phyloP scores from a whole-genome alignment of 768 basidiomycete genomes.

The Russula emetica region DNA sequence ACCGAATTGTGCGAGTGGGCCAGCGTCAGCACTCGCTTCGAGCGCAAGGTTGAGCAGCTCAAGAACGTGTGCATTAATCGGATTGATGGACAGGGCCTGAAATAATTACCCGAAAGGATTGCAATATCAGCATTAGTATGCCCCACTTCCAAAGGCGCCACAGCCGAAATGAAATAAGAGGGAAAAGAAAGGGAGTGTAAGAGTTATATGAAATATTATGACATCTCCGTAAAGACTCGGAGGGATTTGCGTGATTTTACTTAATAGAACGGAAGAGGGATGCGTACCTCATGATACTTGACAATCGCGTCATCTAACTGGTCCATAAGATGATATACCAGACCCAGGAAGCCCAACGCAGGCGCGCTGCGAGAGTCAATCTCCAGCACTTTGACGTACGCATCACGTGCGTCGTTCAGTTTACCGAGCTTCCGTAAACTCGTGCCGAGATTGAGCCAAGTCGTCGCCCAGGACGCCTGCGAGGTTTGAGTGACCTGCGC shows the following conservation, averaged over 20 bases:
- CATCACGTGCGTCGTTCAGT: slow-evolving; percentile 58
- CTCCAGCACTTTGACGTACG: slow-evolving; percentile 77
- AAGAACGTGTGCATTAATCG: slow-evolving; percentile 74
- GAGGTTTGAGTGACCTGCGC: slow-evolving; percentile 84
- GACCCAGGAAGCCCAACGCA: slow-evolving; percentile 85
- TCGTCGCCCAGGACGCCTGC: slow-evolving; percentile 80
- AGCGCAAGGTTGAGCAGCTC: slow-evolving; percentile 80
- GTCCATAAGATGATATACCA: slow-evolving; percentile 74
- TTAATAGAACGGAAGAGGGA: background rate
- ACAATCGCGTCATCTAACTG: slow-evolving; percentile 78
- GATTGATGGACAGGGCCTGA: slow-evolving; percentile 71
- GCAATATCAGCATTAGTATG: slow-evolving; percentile 12
- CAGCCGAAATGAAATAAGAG: slow-evolving; percentile 7
- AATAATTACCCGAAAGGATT: background rate
- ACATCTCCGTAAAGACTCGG: background rate
- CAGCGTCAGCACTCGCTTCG: slow-evolving; percentile 37
- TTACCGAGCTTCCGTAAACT: slow-evolving; percentile 69
- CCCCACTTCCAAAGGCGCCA: background rate
- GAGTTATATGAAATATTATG: background rate
- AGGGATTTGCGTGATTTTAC: too few species aligned
- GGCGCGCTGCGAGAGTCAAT: slow-evolving; percentile 80
- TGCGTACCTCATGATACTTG: slow-evolving; percentile 83
- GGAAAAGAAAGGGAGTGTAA: background rate
- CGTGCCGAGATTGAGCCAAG: slow-evolving; percentile 91
- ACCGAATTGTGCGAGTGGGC: slow-evolving; percentile 14